Base-by-base conservation (phyloP, 2,329 filamentous ascomycete genomes). In the Aspergillus carbonarius region DNA sequence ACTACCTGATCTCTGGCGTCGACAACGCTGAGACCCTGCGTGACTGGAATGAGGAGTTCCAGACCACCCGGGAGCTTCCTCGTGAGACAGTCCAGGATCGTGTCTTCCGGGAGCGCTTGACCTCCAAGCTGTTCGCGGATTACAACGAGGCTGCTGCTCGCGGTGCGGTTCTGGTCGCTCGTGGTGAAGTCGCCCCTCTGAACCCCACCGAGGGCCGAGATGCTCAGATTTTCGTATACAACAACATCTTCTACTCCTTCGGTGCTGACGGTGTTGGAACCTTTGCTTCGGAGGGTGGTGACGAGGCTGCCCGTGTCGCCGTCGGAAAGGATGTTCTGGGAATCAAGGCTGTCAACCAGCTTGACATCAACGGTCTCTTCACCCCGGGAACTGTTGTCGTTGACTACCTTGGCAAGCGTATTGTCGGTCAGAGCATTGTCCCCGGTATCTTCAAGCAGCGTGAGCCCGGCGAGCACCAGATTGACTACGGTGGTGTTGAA, bases 241-340 rank as follows among this genome's bases (percentile, higher is more conserved):
- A 98, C 82, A 99, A 99, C 78, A 92, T 99, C 66, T 99, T 99
- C 81, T 99, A 96, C 81, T 98, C 95, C 0, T 98, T 97, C 68
- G 95, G 95, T 62, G 93, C 95, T 46, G 95, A 99, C 74, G 96
- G 95, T 54, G 95, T 98, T 47, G 93, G 95, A 44, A 99, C 95
- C 15, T 99, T 99, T 75, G 93, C 92, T 10, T 93, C 90, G 3
- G 95, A 99, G 78, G 95, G 95, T 65, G 95, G 95, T 18, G 93
- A 99, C 66, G 95, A 99, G 78, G 95, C 95, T 64, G 95, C 95
- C 13, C 87, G 93, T 59, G 92, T 98, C 58, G 95, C 96, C 25
- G 96, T 96, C 5, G 93, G 93, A 63, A 99, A 99, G 79, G 95
- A 99, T 70, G 93, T 98, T 48, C 85, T 91, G 63, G 95, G 95